Evolutionary conservation across 2,329 filamentous ascomycete genomes (phyloP).

Genomic region (Fusarium sp.): DNA sequence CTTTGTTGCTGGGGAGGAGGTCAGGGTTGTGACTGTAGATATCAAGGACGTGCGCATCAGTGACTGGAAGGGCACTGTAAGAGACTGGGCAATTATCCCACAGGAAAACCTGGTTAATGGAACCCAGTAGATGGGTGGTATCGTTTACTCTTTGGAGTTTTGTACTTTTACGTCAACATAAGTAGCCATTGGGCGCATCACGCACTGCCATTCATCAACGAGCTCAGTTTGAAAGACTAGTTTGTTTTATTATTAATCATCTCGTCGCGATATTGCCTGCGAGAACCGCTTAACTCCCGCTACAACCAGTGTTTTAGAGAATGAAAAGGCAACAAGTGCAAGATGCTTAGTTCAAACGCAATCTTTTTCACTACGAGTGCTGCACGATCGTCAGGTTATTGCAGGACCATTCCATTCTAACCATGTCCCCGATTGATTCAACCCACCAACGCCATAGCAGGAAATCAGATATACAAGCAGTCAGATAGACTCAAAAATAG

Average conservation of each 20-base stretch:
- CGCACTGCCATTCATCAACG: background rate
- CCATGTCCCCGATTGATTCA: constrained; percentile 1
- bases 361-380: background rate
- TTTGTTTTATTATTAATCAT: constrained; percentile 1
- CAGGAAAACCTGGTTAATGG: constrained; percentile 59
- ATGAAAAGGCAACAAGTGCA: constrained; percentile 2
- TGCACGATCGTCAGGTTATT: background rate
- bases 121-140: constrained; percentile 42
- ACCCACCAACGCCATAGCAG: constrained; percentile 24
- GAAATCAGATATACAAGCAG: constrained; percentile 3
- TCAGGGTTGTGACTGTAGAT: constrained; percentile 86
- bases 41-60: constrained; percentile 89
- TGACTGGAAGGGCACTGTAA: constrained; percentile 94
- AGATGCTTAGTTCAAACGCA: constrained; percentile 2
- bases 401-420: constrained; percentile 2
- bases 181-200: background rate
- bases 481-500: background rate
- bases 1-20: constrained; percentile 85
- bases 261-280: background rate
- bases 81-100: constrained; percentile 75
- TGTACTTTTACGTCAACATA: constrained; percentile 17
- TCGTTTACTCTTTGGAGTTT: constrained; percentile 1
- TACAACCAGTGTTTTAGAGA: constrained; percentile 1
- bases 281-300: constrained; percentile 22
- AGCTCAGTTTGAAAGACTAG: background rate